These are phyloP conservation scores for Glycyrrhiza uralensis DNA, from an alignment of 306 rosid genomes.

Conservation along the genomic window DNA sequence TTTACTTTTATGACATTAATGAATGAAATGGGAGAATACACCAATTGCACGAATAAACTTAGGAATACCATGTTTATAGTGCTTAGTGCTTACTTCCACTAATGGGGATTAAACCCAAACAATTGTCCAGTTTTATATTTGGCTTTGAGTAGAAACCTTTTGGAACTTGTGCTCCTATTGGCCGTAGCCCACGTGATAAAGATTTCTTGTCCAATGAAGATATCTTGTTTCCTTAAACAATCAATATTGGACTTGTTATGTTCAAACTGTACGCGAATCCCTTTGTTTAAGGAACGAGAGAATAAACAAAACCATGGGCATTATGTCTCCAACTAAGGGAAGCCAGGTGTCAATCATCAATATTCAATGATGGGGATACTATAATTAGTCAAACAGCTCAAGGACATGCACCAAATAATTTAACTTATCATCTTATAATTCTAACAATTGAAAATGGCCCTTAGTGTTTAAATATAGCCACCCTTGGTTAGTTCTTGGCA, in stretches of 20 bases:
- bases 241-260: constrained; percentile 4
- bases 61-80: neutral
- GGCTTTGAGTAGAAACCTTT: neutral
- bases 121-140: neutral
- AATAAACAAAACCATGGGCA: neutral
- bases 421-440: constrained; percentile 9
- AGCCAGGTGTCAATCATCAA: constrained; percentile 44
- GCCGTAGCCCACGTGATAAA: constrained; percentile 36
- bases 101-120: neutral
- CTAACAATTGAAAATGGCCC: neutral
- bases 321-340: constrained; percentile 28
- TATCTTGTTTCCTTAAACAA: constrained; percentile 43
- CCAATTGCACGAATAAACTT: neutral
- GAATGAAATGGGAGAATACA: neutral
- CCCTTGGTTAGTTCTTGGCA: neutral
- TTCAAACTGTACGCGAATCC: neutral
- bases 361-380: constrained; percentile 7
- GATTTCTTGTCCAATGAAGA: constrained; percentile 25
- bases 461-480: neutral
- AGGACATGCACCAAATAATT: neutral
- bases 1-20: neutral
- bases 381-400: constrained; percentile 15
- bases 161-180: constrained; percentile 13
- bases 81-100: constrained; percentile 9
- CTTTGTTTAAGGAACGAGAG: neutral